Percentiles rank a stretch among this genome's conserved stretches.
phyloP scores from a whole-genome alignment of 345 rosid genomes.

The Rhodomyrtus tomentosa region DNA sequence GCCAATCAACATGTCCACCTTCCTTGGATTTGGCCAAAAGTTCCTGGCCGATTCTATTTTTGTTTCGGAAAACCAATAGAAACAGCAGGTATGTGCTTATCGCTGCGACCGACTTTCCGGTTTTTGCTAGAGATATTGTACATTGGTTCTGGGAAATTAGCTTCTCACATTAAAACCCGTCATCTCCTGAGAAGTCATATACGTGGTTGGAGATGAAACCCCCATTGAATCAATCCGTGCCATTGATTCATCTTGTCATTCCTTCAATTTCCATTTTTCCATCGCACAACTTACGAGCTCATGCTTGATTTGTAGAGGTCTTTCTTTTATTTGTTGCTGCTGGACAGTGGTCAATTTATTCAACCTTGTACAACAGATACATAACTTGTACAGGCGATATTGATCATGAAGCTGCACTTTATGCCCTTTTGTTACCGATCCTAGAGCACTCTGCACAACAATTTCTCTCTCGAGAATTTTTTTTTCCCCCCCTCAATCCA shows the following conservation, averaged over 20 bases:
- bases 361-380: background rate
- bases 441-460: background rate
- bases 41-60: conserved; percentile 71
- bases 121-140: background rate
- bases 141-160: background rate
- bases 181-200: background rate
- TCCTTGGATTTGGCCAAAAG: conserved; percentile 52
- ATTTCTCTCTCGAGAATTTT: background rate
- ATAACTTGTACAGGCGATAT: background rate
- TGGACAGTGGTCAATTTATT: background rate
- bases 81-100: conserved; percentile 34
- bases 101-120: background rate
- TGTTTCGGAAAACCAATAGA: conserved; percentile 77
- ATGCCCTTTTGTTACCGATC: background rate
- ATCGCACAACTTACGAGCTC: background rate
- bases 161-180: background rate
- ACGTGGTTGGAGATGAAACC: background rate
- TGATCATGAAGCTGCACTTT: background rate
- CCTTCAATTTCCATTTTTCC: background rate
- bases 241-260: background rate
- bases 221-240: background rate
- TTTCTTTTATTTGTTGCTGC: background rate
- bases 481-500: background rate
- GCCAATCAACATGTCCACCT: conserved; percentile 43
- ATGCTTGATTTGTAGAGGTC: background rate